Conservation (phyloP, 805 yeast genomes). For the Pichia exigua region DNA sequence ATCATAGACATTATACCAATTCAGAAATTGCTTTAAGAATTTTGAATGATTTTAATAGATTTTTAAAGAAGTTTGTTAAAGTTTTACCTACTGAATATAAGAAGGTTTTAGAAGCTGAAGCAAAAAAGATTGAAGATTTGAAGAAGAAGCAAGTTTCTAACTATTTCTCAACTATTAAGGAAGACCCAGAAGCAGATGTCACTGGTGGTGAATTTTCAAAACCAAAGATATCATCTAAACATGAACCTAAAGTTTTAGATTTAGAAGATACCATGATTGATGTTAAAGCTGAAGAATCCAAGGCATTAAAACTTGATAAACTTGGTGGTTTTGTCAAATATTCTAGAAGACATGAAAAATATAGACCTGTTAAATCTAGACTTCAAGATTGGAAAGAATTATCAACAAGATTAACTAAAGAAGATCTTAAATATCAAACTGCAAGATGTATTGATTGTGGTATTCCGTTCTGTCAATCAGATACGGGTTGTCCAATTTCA, state of each 20-base stretch:
- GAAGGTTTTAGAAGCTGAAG: conserved; percentile 76
- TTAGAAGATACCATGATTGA: conserved; percentile 84
- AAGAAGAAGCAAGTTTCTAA: conserved; percentile 57
- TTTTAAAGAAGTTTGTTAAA: conserved; percentile 83
- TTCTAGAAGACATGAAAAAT: conserved; percentile 78
- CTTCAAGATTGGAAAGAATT: conserved; percentile 90
- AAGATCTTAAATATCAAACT: conserved; percentile 83
- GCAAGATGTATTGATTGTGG: conserved; percentile 99
- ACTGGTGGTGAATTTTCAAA: conserved; percentile 80
- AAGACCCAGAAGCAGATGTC: conserved; percentile 77
- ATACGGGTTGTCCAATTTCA: conserved; percentile 96
- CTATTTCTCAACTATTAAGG: conserved; percentile 63
- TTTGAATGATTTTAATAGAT: conserved; percentile 79
- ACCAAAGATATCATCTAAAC: conserved; percentile 35
- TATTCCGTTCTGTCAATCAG: conserved; percentile 97
- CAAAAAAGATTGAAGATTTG: conserved; percentile 52
- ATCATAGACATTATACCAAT: conserved; percentile 90
- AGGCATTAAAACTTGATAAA: conserved; percentile 63
- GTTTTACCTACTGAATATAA: conserved; percentile 90
- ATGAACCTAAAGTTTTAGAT: conserved; percentile 83
- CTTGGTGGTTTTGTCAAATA: conserved; percentile 90
- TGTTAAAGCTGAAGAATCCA: conserved; percentile 53
- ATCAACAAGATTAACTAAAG: conserved; percentile 70
- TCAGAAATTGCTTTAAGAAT: conserved; percentile 84
- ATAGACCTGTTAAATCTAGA: conserved; percentile 70